Evolutionary conservation across 306 rosid genomes (phyloP).

Genomic region (Rosa lucieae): DNA sequence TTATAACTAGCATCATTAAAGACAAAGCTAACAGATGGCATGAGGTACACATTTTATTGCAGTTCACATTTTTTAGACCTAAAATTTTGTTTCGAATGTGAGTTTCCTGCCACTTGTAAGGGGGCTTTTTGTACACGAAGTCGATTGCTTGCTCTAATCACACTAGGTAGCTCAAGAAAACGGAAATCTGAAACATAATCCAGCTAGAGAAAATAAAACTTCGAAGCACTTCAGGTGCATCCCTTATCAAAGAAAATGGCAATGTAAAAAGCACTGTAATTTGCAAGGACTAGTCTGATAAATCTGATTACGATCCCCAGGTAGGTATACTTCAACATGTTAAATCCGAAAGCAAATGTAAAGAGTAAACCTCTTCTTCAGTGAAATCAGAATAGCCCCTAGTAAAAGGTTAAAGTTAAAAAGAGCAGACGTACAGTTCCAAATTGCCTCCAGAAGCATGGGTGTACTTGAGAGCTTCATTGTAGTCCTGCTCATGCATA

Average conservation of each 20-base stretch:
- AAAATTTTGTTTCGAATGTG: background rate
- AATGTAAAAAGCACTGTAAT: background rate
- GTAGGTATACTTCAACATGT: background rate
- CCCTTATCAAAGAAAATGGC: background rate
- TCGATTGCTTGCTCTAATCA: background rate
- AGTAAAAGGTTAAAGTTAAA: background rate
- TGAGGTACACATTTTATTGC: background rate
- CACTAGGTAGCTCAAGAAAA: background rate
- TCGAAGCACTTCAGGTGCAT: background rate
- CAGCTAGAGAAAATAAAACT: background rate
- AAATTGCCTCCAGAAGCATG: constrained; percentile 89
- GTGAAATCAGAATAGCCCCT: background rate
- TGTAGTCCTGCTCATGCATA: constrained; percentile 84
- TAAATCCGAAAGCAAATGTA: background rate
- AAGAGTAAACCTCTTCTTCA: background rate
- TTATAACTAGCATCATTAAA: background rate
- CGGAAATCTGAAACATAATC: background rate
- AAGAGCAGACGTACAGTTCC: constrained; percentile 64
- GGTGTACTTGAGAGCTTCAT: constrained; percentile 89
- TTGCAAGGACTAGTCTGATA: background rate
- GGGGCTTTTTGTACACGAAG: background rate
- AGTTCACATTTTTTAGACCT: background rate
- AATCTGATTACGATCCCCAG: background rate
- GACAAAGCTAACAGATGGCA: background rate
- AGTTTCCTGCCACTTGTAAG: background rate